Evolutionary conservation across 306 rosid species (phyloP), one percentile per base, ranked within the genome.

Genomic region (Hippophae rhamnoides): DNA sequence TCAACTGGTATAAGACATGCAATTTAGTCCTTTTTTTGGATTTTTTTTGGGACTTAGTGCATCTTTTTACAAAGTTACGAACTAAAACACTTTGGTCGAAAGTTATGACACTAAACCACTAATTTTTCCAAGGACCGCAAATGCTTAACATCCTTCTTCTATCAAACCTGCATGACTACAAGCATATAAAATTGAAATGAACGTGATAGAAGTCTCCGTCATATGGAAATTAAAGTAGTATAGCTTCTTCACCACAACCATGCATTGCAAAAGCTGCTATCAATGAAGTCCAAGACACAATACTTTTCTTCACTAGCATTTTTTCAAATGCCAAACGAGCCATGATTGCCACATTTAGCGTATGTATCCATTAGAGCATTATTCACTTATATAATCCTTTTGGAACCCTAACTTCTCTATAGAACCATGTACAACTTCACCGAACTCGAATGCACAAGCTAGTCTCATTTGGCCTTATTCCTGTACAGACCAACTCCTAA

Each of bases 371-470:
- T 74, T 27, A 92, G 79, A 23, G 92, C 87, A 75, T 83, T 90
- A 53, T 79, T 85, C 76, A 87, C 92, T 7, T 89, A 70, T 55
- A 74, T 61, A 63, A 84, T 74, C 76, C 56, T 81, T 18, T 67
- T 76, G 74, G 54, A 78, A 81, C 31, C 98, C 95, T 45, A 74
- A 44, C 81, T 81, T 92, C 76, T 83, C 89, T 47, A 79, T 40
- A 57, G 79, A 79, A 26, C 82, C 81, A 51, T 92, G 98, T 10
- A 87, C 48, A 60, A 83, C 62, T 78, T 71, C 79, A 7, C 89
- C 95, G 51, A 79, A 92, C 70, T 85, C 89, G 52, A 81, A 73
- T 1, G 96, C 93, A 68, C 95, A 90, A 78, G 67, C 98, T 83
- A 7, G 74, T 84, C 82, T 85, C 96, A 70, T 82, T 92, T 1